Base-by-base conservation (phyloP, 768 basidiomycete genomes). In the Macrolepiota dolichaula region DNA sequence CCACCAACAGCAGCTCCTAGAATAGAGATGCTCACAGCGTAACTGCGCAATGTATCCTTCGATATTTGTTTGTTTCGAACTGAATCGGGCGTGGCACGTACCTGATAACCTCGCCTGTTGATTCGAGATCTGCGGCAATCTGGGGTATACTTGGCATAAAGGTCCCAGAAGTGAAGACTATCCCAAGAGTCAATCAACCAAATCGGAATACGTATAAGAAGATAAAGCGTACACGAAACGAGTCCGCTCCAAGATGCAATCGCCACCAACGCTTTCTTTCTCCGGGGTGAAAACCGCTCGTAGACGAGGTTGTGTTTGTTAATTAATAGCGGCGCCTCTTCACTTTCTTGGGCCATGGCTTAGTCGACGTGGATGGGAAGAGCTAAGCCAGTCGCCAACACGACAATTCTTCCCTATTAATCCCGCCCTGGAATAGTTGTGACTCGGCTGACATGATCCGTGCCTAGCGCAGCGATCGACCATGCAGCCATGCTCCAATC, bases 61-160 rank as follows among this genome's bases (percentile, higher is more conserved):
- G 36, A 17, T 54, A 24, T 7, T 7, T 32, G 29, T 32, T 32
- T 7, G 29, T 49, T 13, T 49, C 47, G 13, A 12, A n/a, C 13
- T 32, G n/a, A 24, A 35, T 22, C 25, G 19, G 9, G 37, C 25
- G 42, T 32, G 46, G 24, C 10, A 27, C 71, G 9, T 55, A 84
- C 85, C 85, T 88, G 54, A 92, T 79, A 12, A 87, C 70, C 10
- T 80, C 65, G 0, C 80, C 80, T 0, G 87, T 81, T 0, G 87
- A 77, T n/a, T 81, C 46, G 9, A 94, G 71, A 59, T 94, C 90
- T 32, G 69, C 71, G 7, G 90, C 84, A 51, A 94, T 85, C 52
- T 88, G 81, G 0, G 90, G 88, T 57, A 93, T 88, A 0, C 85
- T 84, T 0, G 90, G 90, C 0, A 90, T 77, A 69, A 93, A 91